A percentile compares a stretch with the other conserved stretches of the same genome.
Evolutionary conservation across 768 basidiomycete genomes (phyloP).

Genomic region (Russula ochroleuca): DNA sequence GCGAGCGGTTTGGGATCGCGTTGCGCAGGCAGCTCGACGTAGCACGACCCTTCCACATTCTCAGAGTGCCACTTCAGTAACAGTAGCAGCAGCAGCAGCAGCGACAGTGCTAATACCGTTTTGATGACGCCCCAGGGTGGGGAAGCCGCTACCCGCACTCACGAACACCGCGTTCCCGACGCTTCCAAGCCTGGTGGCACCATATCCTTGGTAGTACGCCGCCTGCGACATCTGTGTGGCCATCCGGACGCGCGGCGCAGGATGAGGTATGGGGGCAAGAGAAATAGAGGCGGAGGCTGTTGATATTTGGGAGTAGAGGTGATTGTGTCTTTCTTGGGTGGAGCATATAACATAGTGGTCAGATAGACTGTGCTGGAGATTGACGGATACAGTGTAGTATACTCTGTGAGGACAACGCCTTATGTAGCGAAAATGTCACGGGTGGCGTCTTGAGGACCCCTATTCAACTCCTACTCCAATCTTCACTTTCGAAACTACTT

Average conservation of each 20-base stretch:
- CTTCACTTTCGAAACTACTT: too few relatives aligned
- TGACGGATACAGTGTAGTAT: too few relatives aligned
- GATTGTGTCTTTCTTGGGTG: too few relatives aligned
- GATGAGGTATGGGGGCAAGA: constrained; percentile 20
- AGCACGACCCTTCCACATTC: constrained; percentile 34
- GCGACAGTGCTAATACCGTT: constrained; percentile 10
- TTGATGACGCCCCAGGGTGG: constrained; percentile 11
- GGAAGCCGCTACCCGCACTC: constrained; percentile 34
- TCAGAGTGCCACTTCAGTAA: constrained; percentile 18
- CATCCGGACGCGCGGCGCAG: constrained; percentile 16
- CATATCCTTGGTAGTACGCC: constrained; percentile 57
- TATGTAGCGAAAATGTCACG: too few relatives aligned
- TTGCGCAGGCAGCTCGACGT: constrained; percentile 70
- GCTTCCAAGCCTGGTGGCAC: constrained; percentile 46
- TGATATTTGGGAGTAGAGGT: constrained; percentile 56
- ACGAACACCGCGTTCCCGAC: constrained; percentile 64
- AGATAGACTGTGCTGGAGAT: too few relatives aligned
- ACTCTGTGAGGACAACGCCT: too few relatives aligned
- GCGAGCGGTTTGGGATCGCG: constrained; percentile 78
- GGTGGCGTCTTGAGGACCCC: too few relatives aligned
- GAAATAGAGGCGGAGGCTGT: constrained; percentile 70
- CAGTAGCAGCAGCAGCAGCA: constrained; percentile 19
- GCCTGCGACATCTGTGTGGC: constrained; percentile 37
- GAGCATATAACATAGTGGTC: too few relatives aligned
- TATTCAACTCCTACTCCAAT: too few relatives aligned